Percentiles rank a stretch among this genome's conserved stretches.
These are phyloP conservation scores for Funneliformis geosporum DNA, from an alignment of 192 early-diverging fungal genomes.

Conservation along the genomic window DNA sequence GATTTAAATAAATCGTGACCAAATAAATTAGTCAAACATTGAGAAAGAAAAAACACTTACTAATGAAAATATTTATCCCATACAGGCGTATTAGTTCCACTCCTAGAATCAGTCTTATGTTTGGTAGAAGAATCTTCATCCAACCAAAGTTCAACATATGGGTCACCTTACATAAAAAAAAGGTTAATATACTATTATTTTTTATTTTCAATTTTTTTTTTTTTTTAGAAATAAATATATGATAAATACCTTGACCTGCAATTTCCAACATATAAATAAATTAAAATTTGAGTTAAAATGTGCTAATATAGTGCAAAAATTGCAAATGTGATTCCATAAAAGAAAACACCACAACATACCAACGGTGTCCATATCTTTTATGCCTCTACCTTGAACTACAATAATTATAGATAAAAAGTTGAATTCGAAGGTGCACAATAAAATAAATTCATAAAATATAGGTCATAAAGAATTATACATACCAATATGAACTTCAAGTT, in stretches of 20 bases:
- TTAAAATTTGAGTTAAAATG: neutral
- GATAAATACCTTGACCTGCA: neutral
- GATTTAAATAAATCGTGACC: neutral
- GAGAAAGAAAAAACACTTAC: neutral
- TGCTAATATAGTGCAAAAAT: neutral
- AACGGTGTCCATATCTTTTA: neutral
- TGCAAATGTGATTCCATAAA: neutral
- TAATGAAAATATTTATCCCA: constrained; percentile 1
- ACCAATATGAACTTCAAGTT: neutral
- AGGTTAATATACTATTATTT: no score
- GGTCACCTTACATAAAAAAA: neutral
- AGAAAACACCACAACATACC: neutral
- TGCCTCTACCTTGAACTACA: neutral
- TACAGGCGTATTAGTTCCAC: neutral
- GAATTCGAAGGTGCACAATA: neutral
- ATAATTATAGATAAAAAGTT: neutral
- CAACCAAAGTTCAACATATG: neutral
- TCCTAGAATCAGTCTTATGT: neutral
- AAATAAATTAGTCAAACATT: neutral
- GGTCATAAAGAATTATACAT: neutral
- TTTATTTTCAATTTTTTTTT: neutral
- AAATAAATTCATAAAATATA: neutral
- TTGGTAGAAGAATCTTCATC: neutral
- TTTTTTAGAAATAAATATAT: neutral
- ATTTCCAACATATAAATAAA: no score